These are phyloP conservation scores for Xenosphaeropsis pyriputrescens DNA, from an alignment of 2,329 filamentous ascomycete genomes.

Conservation along the genomic window DNA sequence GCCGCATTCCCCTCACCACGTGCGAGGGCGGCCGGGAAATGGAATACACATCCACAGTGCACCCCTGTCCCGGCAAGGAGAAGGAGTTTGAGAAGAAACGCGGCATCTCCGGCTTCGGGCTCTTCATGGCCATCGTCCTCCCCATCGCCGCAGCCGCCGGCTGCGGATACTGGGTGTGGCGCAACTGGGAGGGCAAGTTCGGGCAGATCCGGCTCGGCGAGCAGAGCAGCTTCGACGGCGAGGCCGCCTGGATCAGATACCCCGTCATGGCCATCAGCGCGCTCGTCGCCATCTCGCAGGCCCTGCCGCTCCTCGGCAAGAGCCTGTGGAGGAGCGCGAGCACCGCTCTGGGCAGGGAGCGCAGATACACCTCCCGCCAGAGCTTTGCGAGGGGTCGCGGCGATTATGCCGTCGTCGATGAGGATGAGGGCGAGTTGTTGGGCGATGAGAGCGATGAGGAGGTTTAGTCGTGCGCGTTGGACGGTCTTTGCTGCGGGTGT, in stretches of 20 bases:
- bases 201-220: conserved; percentile 87
- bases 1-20: conserved; percentile 78
- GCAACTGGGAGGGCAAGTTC: conserved; percentile 78
- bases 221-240: conserved; percentile 42
- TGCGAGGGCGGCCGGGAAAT: conserved; percentile 63
- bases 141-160: conserved; percentile 58
- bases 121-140: conserved; percentile 76
- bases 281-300: conserved; percentile 39
- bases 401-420: conserved; percentile 81
- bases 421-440: conserved; percentile 86
- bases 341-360: conserved; percentile 32
- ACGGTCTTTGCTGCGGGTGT: neutral
- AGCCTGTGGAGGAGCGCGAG: conserved; percentile 56
- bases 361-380: conserved; percentile 68
- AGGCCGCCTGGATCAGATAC: conserved; percentile 67
- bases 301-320: conserved; percentile 55
- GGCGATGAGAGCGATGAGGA: conserved; percentile 93
- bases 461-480: conserved; percentile 27
- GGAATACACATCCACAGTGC: conserved; percentile 47
- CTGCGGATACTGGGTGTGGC: conserved; percentile 74
- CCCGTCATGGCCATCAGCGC: conserved; percentile 63
- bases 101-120: conserved; percentile 51
- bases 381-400: conserved; percentile 76
- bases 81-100: conserved; percentile 67
- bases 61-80: conserved; percentile 65